Base-by-base conservation (phyloP, 768 basidiomycete species). In the Hericium rajendrae region DNA sequence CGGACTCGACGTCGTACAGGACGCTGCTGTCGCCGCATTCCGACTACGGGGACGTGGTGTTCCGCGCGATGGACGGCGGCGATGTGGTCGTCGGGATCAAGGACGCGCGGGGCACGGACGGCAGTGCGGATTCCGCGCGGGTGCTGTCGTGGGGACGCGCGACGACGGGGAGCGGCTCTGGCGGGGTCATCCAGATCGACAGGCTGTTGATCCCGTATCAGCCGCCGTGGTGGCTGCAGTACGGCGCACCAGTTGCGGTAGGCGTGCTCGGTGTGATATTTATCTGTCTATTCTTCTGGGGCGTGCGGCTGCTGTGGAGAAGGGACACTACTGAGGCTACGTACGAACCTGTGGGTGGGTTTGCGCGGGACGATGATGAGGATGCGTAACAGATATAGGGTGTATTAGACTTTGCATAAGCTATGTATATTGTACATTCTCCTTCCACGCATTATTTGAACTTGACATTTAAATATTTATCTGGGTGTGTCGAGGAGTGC, bases 121-220 rank as follows among this genome's bases (percentile, higher is more conserved):
- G 78, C 24, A 71, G 77, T 60, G 73, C 73, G 26, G 83, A 88
- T 68, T 85, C 80, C 77, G 82, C 83, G 26, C 78, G 74, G 50
- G 82, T 89, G 18, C 67, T 85, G 26, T 75, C 80, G 49, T 88
- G 85, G 84, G 91, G 89, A 41, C 83, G 89, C 48, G 83, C 86
- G 48, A 88, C 88, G 37, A 82, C 81, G 8, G 82, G 81, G 11
- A 74, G 77, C 12, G 83, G 87, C 38, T 84, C 81, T 0, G 95
- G 94, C 0, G 95, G 95, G 3, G 91, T 97, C 40, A 79, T 97
- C 58, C 80, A 86, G 70, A 88, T 98, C 58, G 91, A 97, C 73
- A 76, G 78, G 43, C 76, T 97, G 12, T 73, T 99, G 55, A 66
- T 84, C 22, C 97, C 97, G 38, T 98, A 93, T 68, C 74, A 85